Percentiles rank a stretch among this genome's conserved stretches.
Evolutionary conservation across 1,284 basidiomycete species (phyloP).

Genomic region (Psilocybe mexicana): DNA sequence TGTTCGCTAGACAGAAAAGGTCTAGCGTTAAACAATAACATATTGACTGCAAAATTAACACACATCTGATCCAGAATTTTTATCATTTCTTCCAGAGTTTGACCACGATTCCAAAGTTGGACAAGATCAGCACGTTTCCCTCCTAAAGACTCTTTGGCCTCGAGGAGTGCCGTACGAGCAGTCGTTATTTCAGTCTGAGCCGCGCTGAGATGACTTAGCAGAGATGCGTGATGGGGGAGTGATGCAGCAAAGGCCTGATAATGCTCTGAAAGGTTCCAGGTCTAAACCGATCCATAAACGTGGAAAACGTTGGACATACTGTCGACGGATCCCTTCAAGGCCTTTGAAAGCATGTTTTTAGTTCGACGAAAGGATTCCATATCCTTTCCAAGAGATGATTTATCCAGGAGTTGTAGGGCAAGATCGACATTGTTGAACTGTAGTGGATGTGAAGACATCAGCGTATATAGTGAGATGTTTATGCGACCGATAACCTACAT

Average conservation of each 20-base stretch:
- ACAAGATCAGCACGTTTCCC: slow-evolving; percentile 83
- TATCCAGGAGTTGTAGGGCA: slow-evolving; percentile 82
- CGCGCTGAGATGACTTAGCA: slow-evolving; percentile 68
- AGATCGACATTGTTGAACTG: slow-evolving; percentile 93
- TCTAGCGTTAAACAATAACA: slow-evolving; percentile 2
- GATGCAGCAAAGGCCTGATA: slow-evolving; percentile 92
- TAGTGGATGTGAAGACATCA: slow-evolving; percentile 12
- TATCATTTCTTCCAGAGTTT: slow-evolving; percentile 89
- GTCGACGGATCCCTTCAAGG: slow-evolving; percentile 83
- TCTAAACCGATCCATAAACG: slow-evolving; percentile 3
- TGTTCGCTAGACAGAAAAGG: slow-evolving; percentile 63
- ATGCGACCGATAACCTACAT: slow-evolving; percentile 51
- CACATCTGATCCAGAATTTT: slow-evolving; percentile 89
- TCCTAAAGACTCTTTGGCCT: slow-evolving; percentile 77
- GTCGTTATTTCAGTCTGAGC: slow-evolving; percentile 74
- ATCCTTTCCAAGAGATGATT: slow-evolving; percentile 67
- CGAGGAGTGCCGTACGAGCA: slow-evolving; percentile 73
- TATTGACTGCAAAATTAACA: slow-evolving; percentile 28
- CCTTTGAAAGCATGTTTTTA: slow-evolving; percentile 73
- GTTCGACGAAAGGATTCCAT: slow-evolving; percentile 75
- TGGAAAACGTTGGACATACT: slow-evolving; percentile 50
- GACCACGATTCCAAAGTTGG: slow-evolving; percentile 81
- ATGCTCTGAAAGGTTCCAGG: slow-evolving; percentile 52
- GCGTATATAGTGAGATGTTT: slow-evolving; percentile 7
- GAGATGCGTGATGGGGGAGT: slow-evolving; percentile 82